Conservation (phyloP, 148 eudicot genomes). For the Nepenthes gracilis region DNA sequence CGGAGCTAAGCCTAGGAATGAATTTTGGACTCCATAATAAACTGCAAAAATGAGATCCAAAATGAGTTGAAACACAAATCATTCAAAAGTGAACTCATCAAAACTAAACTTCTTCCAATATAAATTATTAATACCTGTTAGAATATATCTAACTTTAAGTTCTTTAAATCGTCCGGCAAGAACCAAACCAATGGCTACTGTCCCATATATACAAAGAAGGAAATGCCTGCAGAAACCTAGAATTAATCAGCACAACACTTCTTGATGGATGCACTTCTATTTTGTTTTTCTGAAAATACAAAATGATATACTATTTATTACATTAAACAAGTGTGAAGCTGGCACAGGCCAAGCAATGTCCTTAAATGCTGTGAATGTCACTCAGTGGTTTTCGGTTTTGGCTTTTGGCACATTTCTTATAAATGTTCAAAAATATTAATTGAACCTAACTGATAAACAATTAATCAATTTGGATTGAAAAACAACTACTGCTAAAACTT, state of each 20-base stretch:
- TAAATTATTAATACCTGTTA: conserved; percentile 47
- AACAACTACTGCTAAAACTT: too few relatives aligned
- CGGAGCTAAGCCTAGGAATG: conserved; percentile 71
- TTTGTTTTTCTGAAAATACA: background rate
- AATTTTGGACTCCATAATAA: conserved; percentile 71
- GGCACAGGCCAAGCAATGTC: too few relatives aligned
- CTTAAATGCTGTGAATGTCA: too few relatives aligned
- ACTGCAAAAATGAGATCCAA: conserved; percentile 30
- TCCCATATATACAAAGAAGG: conserved; percentile 79
- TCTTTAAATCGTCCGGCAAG: conserved; percentile 92
- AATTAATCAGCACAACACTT: background rate
- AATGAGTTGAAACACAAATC: conserved; percentile 1
- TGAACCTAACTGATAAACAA: too few relatives aligned
- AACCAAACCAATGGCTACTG: conserved; percentile 58
- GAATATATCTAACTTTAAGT: conserved; percentile 46
- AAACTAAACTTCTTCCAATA: conserved; percentile 4
- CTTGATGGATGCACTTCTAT: background rate
- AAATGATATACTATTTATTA: background rate
- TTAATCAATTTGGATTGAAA: too few relatives aligned
- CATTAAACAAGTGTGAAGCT: background rate
- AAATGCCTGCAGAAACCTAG: conserved; percentile 71
- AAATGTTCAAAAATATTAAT: too few relatives aligned
- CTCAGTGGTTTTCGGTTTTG: too few relatives aligned
- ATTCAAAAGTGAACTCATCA: background rate
- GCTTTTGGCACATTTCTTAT: too few relatives aligned